These are phyloP conservation scores for Coffea canephora DNA, from an alignment of 257 asterid genomes.

Conservation along the genomic window DNA sequence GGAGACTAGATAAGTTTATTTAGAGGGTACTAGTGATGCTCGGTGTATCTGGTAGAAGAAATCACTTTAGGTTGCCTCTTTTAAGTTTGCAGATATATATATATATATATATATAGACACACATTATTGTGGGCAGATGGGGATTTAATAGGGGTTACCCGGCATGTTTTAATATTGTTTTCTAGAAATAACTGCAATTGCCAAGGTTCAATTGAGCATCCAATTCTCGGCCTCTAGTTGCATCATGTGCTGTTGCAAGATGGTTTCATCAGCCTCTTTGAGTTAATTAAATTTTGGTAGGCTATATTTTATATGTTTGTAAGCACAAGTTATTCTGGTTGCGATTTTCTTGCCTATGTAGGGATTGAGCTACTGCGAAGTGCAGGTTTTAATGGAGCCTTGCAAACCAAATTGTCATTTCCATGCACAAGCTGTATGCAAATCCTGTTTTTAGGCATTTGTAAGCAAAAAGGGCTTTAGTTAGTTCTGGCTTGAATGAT, in stretches of 20 bases:
- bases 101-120: constrained; percentile 11
- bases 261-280: neutral
- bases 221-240: constrained; percentile 4
- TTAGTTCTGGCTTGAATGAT: too few species aligned
- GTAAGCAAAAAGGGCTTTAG: neutral
- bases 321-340: neutral
- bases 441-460: neutral
- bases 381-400: neutral
- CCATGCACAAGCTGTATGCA: neutral
- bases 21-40: constrained; percentile 21
- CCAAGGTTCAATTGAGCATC: constrained; percentile 17
- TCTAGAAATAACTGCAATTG: constrained; percentile 17
- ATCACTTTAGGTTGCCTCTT: constrained; percentile 19
- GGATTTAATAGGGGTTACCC: constrained; percentile 6
- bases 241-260: neutral
- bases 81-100: constrained; percentile 17
- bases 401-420: neutral
- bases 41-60: constrained; percentile 24
- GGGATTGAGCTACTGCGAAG: neutral
- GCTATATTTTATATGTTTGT: neutral
- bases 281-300: neutral
- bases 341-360: neutral
- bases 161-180: constrained; percentile 6
- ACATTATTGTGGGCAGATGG: constrained; percentile 12
- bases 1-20: constrained; percentile 44